Evolutionary conservation across 1,284 basidiomycete species (phyloP).

Genomic region (Ceratorhiza oryzae-sativae): DNA sequence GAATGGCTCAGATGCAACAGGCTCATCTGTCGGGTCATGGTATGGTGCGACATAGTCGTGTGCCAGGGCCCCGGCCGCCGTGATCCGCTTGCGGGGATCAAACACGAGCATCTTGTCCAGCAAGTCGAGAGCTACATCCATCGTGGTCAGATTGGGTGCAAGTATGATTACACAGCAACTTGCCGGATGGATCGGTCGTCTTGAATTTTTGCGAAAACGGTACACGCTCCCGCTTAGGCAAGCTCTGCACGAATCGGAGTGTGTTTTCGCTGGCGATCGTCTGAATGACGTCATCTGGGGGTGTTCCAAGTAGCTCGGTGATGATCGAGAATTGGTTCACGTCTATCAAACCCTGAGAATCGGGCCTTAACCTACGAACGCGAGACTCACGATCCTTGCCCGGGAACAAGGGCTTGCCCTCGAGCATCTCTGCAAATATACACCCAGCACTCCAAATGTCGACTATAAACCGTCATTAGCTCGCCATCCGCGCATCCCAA

Average conservation of each 20-base stretch:
- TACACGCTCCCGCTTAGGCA: constrained; percentile 95
- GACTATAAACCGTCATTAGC: constrained; percentile 55
- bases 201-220: constrained; percentile 95
- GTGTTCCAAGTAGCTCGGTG: constrained; percentile 96
- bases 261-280: constrained; percentile 99
- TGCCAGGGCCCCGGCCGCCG: constrained; percentile 86
- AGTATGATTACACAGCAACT: constrained; percentile 37
- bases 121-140: constrained; percentile 82
- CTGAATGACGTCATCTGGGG: constrained; percentile 98
- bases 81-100: constrained; percentile 96
- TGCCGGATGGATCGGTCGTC: constrained; percentile 86
- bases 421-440: constrained; percentile 99
- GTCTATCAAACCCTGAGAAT: constrained; percentile 61
- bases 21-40: constrained; percentile 98
- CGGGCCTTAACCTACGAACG: neutral
- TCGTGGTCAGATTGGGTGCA: neutral
- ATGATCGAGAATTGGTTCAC: constrained; percentile 99
- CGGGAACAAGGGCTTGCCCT: constrained; percentile 98
- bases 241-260: constrained; percentile 96
- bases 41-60: constrained; percentile 98
- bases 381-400: constrained; percentile 90
- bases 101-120: constrained; percentile 99
- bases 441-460: constrained; percentile 99
- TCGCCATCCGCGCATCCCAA: neutral
- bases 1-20: constrained; percentile 91